Evolutionary conservation across 164 flowering plant species (phyloP).

Genomic region (Pachysandra terminalis): DNA sequence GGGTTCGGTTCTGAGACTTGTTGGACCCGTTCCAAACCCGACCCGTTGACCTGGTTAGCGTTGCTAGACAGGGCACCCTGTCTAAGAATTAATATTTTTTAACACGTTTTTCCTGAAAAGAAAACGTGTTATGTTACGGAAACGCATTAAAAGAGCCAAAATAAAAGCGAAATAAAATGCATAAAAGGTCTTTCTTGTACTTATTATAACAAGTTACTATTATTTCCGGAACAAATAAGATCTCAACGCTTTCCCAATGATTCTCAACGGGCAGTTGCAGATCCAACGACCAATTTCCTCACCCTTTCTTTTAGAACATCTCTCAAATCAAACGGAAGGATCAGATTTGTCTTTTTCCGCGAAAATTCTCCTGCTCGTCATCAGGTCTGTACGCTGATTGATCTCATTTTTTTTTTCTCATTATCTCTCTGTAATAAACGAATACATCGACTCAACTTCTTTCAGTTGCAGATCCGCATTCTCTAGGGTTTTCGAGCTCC

Average conservation of each 20-base stretch:
- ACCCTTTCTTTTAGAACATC: neutral
- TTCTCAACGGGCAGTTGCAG: neutral
- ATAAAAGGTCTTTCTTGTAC: too few relatives aligned
- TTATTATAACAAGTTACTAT: too few relatives aligned
- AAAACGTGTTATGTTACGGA: too few relatives aligned
- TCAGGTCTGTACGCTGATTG: neutral
- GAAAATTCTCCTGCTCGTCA: neutral
- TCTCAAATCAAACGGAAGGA: neutral
- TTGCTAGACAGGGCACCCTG: too few relatives aligned
- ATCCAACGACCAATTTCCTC: neutral
- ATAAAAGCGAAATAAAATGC: too few relatives aligned
- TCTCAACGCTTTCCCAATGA: neutral
- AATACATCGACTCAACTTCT: neutral
- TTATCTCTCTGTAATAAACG: neutral
- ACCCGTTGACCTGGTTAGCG: too few relatives aligned
- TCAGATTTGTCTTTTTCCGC: constrained; percentile 2
- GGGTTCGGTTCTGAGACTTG: too few relatives aligned
- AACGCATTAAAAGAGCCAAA: too few relatives aligned
- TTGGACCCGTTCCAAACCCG: too few relatives aligned
- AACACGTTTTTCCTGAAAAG: too few relatives aligned
- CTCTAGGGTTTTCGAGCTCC: constrained; percentile 6
- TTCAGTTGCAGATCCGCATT: constrained; percentile 5
- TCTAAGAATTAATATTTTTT: too few relatives aligned
- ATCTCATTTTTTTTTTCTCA: neutral
- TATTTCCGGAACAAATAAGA: too few relatives aligned